A percentile compares a stretch with the other conserved stretches of the same genome.
These are phyloP conservation scores for Tulasnella sp. DNA, from an alignment of 768 basidiomycete species.

Conservation along the genomic window DNA sequence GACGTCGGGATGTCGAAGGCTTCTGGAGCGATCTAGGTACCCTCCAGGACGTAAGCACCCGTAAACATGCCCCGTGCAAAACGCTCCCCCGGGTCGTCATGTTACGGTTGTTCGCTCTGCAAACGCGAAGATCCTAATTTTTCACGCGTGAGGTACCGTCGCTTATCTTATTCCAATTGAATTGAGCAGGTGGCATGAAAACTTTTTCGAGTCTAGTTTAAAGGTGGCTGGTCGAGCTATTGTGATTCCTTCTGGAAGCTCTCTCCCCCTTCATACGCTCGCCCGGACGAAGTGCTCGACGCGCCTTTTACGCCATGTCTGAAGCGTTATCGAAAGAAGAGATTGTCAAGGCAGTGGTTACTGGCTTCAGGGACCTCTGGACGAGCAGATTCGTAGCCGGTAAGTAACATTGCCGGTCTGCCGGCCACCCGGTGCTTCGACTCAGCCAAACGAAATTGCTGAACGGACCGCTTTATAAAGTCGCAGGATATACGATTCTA, in stretches of 20 bases:
- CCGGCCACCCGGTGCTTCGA: background rate
- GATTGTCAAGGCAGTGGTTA: background rate
- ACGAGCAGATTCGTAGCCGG: background rate
- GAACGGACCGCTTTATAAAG: background rate
- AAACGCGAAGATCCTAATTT: background rate
- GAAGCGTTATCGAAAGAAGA: background rate
- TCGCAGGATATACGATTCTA: background rate
- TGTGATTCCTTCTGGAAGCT: background rate
- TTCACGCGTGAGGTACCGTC: background rate
- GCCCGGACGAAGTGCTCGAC: background rate
- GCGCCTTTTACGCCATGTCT: background rate
- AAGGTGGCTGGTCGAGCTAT: background rate
- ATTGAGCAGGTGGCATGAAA: slow-evolving; percentile 1
- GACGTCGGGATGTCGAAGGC: background rate
- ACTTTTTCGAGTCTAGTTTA: background rate
- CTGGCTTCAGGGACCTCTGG: background rate
- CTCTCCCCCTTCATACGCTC: background rate
- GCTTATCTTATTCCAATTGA: background rate
- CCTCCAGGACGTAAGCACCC: background rate
- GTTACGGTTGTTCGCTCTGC: background rate
- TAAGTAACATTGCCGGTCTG: background rate
- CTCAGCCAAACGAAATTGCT: background rate
- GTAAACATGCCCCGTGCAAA: background rate
- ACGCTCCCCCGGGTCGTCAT: background rate
- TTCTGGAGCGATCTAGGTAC: slow-evolving; percentile 8